Evolutionary conservation across 352 stramenopile genomes (phyloP), one percentile per base, ranked within the genome.

Genomic region (Pythium apleroticum): DNA sequence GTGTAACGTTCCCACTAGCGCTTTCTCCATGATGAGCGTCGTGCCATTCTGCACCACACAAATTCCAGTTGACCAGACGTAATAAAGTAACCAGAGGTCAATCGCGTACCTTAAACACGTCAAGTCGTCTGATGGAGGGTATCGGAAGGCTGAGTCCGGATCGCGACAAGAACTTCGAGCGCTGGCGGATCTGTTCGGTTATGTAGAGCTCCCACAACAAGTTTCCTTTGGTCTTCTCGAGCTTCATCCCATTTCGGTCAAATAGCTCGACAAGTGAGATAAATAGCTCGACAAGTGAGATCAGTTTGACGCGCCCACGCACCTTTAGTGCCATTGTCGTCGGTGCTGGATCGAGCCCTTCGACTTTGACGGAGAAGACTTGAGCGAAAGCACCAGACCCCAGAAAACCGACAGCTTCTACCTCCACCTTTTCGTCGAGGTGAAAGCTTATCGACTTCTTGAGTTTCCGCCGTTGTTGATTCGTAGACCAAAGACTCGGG

Each of bases 161-260:
- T 70, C 58, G 7, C 45, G 10, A 12, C 3, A 12, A 30, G 52
- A 45, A 61, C 50, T 62, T 69, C 17, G 25, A 27, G 37, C 35
- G 57, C 58, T 53, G 63, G 14, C 49, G 65, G 45, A 74, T 58
- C 43, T 67, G 48, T 17, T 88, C 76, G 30, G 79, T 81, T 28
- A 93, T 73, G 58, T 84, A 93, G 35, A 89, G 85, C 50, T 96
- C 88, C 88, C 88, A 96, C n/a, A 74, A 71, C 41, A 96, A 52
- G 57, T 90, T 91, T 17, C 74, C 74, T 25, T 76, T 73, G 30
- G 77, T 72, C 33, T 86, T 91, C 67, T 96, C 88, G 67, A 80
- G 77, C 88, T 96, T 14, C 20, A 49, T 61, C 27, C 4, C 33
- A 12, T 43, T 28, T 28, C 19, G 50, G n/a, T n/a, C n/a, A n/a